These are phyloP conservation scores for Citrus reticulata DNA, from an alignment of 345 rosid genomes.

Conservation along the genomic window DNA sequence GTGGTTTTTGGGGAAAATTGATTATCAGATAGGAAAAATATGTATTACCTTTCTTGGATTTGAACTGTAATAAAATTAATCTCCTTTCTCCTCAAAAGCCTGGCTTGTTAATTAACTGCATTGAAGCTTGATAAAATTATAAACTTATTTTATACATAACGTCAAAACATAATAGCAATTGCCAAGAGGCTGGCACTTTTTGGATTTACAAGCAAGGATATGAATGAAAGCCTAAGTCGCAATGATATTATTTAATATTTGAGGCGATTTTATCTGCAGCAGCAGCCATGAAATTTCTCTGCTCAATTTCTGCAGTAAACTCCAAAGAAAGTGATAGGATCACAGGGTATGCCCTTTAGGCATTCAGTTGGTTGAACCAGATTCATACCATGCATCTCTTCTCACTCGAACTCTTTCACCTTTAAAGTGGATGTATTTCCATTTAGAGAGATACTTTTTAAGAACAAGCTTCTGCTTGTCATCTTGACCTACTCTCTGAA, in stretches of 20 bases:
- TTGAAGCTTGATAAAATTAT: not conserved
- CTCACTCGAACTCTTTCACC: slow-evolving; percentile 76
- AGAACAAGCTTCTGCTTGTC: slow-evolving; percentile 56
- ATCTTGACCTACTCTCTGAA: slow-evolving; percentile 54
- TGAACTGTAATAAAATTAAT: not conserved
- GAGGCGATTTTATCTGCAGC: not conserved
- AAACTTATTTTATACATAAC: not conserved
- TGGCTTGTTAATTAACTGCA: not conserved
- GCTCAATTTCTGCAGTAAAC: too few species aligned
- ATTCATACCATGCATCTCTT: slow-evolving; percentile 42
- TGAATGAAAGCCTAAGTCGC: not conserved
- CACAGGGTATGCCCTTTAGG: not conserved
- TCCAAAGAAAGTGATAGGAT: too few species aligned
- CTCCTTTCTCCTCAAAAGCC: not conserved
- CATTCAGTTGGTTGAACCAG: not conserved
- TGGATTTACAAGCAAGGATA: not conserved
- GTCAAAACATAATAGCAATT: not conserved
- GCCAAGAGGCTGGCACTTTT: not conserved
- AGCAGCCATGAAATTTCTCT: not conserved
- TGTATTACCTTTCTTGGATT: not conserved
- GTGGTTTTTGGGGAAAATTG: not conserved
- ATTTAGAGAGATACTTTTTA: slow-evolving; percentile 50
- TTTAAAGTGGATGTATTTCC: slow-evolving; percentile 76
- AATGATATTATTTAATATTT: not conserved
- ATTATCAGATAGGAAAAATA: too few species aligned